A percentile compares a stretch with the other conserved stretches of the same genome.
Conservation (phyloP, 208 protist genomes). For the Crithidia acanthocephali region DNA sequence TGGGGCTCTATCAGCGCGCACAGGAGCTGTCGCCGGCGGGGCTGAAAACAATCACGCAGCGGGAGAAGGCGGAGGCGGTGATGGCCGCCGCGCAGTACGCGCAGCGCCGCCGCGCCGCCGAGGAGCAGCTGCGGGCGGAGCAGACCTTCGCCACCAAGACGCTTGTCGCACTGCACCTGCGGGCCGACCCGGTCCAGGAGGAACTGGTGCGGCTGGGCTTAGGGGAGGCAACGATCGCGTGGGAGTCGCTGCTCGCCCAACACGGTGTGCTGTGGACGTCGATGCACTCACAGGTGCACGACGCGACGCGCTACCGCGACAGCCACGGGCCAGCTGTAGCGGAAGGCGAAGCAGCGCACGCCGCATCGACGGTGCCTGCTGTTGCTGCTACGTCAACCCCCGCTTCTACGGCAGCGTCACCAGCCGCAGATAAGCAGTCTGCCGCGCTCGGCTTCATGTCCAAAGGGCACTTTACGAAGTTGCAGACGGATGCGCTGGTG, state of each 20-base stretch:
- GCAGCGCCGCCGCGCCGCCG: conserved; percentile 25
- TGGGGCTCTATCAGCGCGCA: conserved; percentile 38
- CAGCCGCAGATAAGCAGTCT: neutral
- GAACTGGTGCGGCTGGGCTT: conserved; percentile 37
- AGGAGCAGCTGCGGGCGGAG: conserved; percentile 21
- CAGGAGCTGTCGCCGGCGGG: conserved; percentile 25
- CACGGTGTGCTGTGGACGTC: conserved; percentile 44
- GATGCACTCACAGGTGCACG: conserved; percentile 36
- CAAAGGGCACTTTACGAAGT: conserved; percentile 46
- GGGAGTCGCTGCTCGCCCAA: conserved; percentile 37
- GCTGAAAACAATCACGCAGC: conserved; percentile 13
- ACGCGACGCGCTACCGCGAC: conserved; percentile 38
- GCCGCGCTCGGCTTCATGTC: neutral
- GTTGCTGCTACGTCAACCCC: neutral
- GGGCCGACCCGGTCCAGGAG: conserved; percentile 24
- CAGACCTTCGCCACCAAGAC: conserved; percentile 18
- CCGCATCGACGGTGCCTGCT: neutral
- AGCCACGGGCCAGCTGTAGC: conserved; percentile 26
- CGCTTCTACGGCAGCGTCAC: neutral
- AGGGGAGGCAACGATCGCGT: conserved; percentile 23
- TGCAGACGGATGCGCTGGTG: conserved; percentile 68
- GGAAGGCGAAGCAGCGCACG: neutral
- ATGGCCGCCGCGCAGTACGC: conserved; percentile 39
- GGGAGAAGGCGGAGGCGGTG: conserved; percentile 37
- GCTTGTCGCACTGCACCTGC: conserved; percentile 23